phyloP scores from a whole-genome alignment of 2,329 filamentous ascomycete species.

The Graphilbum fragrans region DNA sequence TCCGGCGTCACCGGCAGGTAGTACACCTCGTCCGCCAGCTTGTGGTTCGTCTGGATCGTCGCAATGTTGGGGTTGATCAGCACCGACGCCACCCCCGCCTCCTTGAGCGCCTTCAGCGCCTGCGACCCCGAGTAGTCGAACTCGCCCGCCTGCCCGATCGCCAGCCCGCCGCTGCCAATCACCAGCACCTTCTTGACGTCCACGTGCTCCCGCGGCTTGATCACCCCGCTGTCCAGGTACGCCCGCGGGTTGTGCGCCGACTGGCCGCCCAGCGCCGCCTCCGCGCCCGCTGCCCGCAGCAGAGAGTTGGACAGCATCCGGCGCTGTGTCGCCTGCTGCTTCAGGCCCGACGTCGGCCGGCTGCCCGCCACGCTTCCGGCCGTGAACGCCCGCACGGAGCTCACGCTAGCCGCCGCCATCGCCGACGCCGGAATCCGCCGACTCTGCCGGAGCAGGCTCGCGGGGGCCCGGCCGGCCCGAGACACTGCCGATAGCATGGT shows the following conservation, averaged over 20 bases:
- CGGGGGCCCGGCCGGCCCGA: conserved; percentile 44
- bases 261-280: conserved; percentile 38
- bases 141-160: conserved; percentile 95
- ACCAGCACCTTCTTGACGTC: conserved; percentile 90
- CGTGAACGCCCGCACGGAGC: conserved; percentile 15
- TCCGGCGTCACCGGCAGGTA: conserved; percentile 95
- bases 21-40: conserved; percentile 95
- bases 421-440: conserved; percentile 34
- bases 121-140: conserved; percentile 98
- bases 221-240: conserved; percentile 77
- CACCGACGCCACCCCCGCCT: conserved; percentile 95
- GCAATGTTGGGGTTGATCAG: conserved; percentile 99
- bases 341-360: not conserved
- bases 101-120: conserved; percentile 95
- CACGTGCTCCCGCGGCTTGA: conserved; percentile 68
- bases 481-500: conserved; percentile 20
- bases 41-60: conserved; percentile 96
- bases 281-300: conserved; percentile 30
- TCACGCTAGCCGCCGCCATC: conserved; percentile 28
- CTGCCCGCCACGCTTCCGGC: conserved; percentile 13
- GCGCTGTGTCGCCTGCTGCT: too few species aligned
- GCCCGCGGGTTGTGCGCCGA: conserved; percentile 71
- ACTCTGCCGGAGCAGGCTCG: conserved; percentile 39
- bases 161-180: conserved; percentile 86
- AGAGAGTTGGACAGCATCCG: conserved; percentile 31